Percentiles rank a stretch among this genome's conserved stretches.
Conservation (phyloP, 805 yeast genomes). For the Tetrapisispora fleetii region DNA sequence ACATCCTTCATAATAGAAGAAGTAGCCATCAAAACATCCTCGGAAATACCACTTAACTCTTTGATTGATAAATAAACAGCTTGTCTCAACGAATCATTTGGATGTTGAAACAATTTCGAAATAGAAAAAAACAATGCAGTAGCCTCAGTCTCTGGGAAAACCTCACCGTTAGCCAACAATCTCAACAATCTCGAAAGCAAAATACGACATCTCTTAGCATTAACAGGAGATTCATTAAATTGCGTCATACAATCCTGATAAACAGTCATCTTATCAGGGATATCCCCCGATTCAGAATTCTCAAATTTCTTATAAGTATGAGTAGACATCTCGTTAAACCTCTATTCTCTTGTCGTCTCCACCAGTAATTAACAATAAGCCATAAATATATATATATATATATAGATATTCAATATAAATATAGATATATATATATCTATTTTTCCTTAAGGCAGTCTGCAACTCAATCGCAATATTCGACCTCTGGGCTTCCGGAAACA, state of each 20-base stretch:
- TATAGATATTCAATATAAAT: no score
- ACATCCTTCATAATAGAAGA: slow-evolving; percentile 97
- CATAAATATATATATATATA: no score
- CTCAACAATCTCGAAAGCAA: slow-evolving; percentile 76
- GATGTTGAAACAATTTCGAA: slow-evolving; percentile 90
- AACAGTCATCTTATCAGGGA: slow-evolving; percentile 94
- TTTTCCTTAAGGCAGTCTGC: no score
- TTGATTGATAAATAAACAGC: slow-evolving; percentile 89
- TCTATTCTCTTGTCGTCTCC: neutral
- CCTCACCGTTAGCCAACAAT: slow-evolving; percentile 75
- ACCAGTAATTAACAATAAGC: no score
- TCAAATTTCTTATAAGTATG: slow-evolving; percentile 77
- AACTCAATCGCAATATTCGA: no score
- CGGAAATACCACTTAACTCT: slow-evolving; percentile 74
- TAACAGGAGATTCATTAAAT: slow-evolving; percentile 84
- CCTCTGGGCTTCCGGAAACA: no score
- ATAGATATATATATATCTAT: neutral
- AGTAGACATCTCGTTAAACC: slow-evolving; percentile 54
- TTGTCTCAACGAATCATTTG: slow-evolving; percentile 74
- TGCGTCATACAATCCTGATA: slow-evolving; percentile 91
- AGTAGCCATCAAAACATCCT: slow-evolving; percentile 94
- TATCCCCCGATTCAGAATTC: slow-evolving; percentile 52
- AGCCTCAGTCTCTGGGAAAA: slow-evolving; percentile 80
- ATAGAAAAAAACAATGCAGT: slow-evolving; percentile 88
- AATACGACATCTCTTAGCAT: slow-evolving; percentile 76